A percentile compares a stretch with the other conserved stretches of the same genome.
Conservation (phyloP, 2,329 filamentous ascomycete genomes). For the Fragosphaeria purpurea region DNA sequence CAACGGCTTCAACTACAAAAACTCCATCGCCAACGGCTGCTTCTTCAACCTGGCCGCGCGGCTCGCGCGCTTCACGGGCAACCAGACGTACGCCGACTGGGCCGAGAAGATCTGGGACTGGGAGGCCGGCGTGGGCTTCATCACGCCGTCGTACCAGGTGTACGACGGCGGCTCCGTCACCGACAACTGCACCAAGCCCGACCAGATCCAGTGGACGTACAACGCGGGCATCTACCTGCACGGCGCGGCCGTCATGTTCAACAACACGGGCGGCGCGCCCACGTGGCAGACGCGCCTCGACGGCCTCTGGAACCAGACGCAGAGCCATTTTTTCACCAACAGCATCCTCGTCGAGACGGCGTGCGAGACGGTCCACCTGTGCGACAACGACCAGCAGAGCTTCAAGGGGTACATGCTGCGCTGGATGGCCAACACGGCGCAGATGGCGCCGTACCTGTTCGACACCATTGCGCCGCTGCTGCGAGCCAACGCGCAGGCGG, state of each 20-base stretch:
- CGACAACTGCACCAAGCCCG: slow-evolving; percentile 39
- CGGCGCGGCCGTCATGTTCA: slow-evolving; percentile 51
- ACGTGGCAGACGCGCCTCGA: slow-evolving; percentile 49
- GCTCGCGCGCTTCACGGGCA: slow-evolving; percentile 67
- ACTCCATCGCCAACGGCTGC: slow-evolving; percentile 58
- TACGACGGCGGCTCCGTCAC: slow-evolving; percentile 43
- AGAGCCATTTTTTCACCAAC: slow-evolving; percentile 47
- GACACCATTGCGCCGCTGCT: slow-evolving; percentile 42
- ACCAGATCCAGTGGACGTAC: slow-evolving; percentile 57
- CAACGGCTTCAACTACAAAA: slow-evolving; percentile 59
- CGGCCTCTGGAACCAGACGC: slow-evolving; percentile 44
- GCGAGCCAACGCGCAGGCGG: slow-evolving; percentile 38
- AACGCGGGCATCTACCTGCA: slow-evolving; percentile 58
- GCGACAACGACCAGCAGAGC: slow-evolving; percentile 60
- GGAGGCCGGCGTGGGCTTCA: slow-evolving; percentile 45
- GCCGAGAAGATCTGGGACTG: slow-evolving; percentile 62
- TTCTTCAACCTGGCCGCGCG: slow-evolving; percentile 62
- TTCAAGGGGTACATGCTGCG: slow-evolving; percentile 70
- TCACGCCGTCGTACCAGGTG: slow-evolving; percentile 44
- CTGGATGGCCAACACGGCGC: slow-evolving; percentile 49
- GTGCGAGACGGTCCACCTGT: slow-evolving; percentile 52
- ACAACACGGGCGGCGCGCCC: slow-evolving; percentile 40
- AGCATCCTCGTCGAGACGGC: slow-evolving; percentile 53
- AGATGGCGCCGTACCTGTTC: slow-evolving; percentile 44
- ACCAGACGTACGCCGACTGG: slow-evolving; percentile 69